Conservation (phyloP, 2,329 filamentous ascomycete genomes). For the Arthrobotrys sphaeroides region DNA sequence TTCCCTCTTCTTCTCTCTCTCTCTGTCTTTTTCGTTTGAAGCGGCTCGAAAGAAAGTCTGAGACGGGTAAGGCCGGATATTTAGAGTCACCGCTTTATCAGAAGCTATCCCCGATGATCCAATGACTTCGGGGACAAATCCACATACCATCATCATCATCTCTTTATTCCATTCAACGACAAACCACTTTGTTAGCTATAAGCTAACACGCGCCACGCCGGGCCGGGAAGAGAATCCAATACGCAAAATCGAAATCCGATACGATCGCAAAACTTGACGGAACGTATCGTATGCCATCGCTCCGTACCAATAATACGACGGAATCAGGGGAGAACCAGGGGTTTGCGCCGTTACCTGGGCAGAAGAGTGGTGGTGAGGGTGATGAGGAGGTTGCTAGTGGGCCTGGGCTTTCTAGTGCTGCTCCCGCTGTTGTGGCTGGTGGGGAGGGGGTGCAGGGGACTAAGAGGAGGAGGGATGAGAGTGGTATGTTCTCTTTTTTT, state of each 20-base stretch:
- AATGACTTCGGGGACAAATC: conserved; percentile 51
- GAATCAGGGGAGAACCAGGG: too few relatives aligned
- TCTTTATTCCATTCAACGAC: too few relatives aligned
- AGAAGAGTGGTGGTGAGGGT: conserved; percentile 59
- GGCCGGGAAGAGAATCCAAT: conserved; percentile 77
- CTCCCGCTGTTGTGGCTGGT: too few relatives aligned
- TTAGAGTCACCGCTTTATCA: background rate
- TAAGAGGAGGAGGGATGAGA: conserved; percentile 56
- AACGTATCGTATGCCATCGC: conserved; percentile 73
- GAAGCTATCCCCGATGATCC: conserved; percentile 48
- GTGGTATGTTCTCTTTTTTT: conserved; percentile 54
- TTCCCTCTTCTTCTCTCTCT: background rate
- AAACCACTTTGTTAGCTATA: background rate
- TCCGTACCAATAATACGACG: conserved; percentile 30
- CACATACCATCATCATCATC: too few relatives aligned
- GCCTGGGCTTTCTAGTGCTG: conserved; percentile 13
- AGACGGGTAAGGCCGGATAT: conserved; percentile 2
- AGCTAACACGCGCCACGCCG: conserved; percentile 37
- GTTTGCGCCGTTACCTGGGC: conserved; percentile 60
- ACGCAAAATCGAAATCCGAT: conserved; percentile 88
- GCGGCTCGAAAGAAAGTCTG: background rate
- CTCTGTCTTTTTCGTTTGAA: background rate
- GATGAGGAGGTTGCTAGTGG: conserved; percentile 54
- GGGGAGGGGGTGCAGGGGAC: conserved; percentile 53
- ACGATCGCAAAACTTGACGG: conserved; percentile 91